Percentiles rank a stretch among this genome's conserved stretches.
Evolutionary conservation across 1,284 basidiomycete genomes (phyloP).

Genomic region (Moniliella sp.): DNA sequence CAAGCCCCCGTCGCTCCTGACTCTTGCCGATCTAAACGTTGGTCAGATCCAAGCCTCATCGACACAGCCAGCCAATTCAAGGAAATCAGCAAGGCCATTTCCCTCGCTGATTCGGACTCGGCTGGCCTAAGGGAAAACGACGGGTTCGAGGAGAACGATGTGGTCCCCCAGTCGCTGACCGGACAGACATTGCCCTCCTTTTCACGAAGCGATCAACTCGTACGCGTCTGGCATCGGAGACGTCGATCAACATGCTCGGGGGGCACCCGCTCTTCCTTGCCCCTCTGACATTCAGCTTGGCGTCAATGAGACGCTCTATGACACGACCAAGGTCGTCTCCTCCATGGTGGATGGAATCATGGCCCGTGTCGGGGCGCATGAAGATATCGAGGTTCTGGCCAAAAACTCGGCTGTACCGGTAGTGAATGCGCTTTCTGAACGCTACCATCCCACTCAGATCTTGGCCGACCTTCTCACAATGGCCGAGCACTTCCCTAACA

Average conservation of each 20-base stretch:
- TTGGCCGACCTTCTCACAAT: constrained; percentile 80
- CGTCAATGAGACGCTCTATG: constrained; percentile 70
- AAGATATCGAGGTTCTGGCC: constrained; percentile 78
- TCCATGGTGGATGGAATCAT: constrained; percentile 94
- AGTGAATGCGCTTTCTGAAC: constrained; percentile 76
- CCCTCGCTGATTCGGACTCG: constrained; percentile 37
- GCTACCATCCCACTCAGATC: constrained; percentile 90
- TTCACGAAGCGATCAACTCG: constrained; percentile 84
- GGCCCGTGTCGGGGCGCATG: constrained; percentile 74
- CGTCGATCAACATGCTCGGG: constrained; percentile 33
- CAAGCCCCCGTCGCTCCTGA: constrained; percentile 49
- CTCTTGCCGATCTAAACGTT: constrained; percentile 56
- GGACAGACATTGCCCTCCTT: constrained; percentile 64
- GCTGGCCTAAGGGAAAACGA: no score
- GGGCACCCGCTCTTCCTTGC: constrained; percentile 79
- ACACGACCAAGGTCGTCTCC: constrained; percentile 59
- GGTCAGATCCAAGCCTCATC: constrained; percentile 48
- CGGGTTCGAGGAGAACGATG: constrained; percentile 1
- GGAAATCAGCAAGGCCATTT: constrained; percentile 23
- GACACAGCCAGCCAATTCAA: constrained; percentile 48
- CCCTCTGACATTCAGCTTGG: constrained; percentile 79
- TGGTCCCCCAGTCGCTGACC: constrained; percentile 43
- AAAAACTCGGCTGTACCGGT: constrained; percentile 74
- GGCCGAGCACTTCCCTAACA: constrained; percentile 44
- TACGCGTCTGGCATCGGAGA: constrained; percentile 73